phyloP scores from a whole-genome alignment of 2,329 filamentous ascomycete genomes.

The Beauveria sp. region DNA sequence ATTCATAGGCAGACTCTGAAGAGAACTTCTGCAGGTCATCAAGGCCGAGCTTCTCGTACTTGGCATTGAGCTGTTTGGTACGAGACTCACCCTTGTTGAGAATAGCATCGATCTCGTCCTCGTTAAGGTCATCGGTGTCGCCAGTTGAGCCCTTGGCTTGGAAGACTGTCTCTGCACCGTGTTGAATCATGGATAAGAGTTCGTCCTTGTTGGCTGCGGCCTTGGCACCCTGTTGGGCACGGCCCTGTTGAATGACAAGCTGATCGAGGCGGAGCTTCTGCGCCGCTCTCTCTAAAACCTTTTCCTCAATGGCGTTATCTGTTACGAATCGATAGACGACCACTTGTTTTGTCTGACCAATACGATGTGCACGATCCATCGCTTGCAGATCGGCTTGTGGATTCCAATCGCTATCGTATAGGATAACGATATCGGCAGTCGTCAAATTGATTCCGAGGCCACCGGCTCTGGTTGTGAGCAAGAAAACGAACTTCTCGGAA shows the following conservation, averaged over 20 bases:
- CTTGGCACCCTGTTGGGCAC: conserved; percentile 83
- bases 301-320: conserved; percentile 96
- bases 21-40: conserved; percentile 97
- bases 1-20: conserved; percentile 95
- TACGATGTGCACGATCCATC: conserved; percentile 97
- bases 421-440: conserved; percentile 85
- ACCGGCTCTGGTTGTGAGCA: conserved; percentile 91
- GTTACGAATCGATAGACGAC: conserved; percentile 95
- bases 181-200: conserved; percentile 94
- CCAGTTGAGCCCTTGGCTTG: conserved; percentile 61
- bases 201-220: conserved; percentile 94
- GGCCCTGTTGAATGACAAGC: conserved; percentile 94
- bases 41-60: conserved; percentile 93
- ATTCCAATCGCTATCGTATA: conserved; percentile 99
- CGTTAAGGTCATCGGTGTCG: conserved; percentile 58
- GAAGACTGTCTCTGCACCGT: conserved; percentile 94
- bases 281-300: conserved; percentile 90
- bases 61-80: conserved; percentile 83
- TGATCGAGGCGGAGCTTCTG: conserved; percentile 96
- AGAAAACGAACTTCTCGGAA: conserved; percentile 94
- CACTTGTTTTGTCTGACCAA: conserved; percentile 97
- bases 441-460: conserved; percentile 96
- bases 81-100: conserved; percentile 78
- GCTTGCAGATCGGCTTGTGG: conserved; percentile 96
- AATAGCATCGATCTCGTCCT: conserved; percentile 87